These are phyloP conservation scores for Heliocybe sulcata DNA, from an alignment of 1,284 basidiomycete species.

Conservation along the genomic window DNA sequence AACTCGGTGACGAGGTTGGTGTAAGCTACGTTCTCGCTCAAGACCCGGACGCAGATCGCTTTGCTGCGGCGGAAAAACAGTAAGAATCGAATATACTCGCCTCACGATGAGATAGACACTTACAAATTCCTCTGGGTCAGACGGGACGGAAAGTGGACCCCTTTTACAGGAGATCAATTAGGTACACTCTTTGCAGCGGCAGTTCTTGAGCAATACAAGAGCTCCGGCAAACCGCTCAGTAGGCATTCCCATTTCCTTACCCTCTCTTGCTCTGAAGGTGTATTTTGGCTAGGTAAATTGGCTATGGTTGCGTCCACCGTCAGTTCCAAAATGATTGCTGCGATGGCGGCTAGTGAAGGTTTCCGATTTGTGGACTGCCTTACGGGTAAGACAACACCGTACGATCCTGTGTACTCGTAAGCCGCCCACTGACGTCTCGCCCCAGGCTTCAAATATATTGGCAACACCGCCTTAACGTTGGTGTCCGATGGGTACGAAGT, in stretches of 20 bases:
- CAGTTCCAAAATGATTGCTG: conserved; percentile 80
- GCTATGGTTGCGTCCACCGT: conserved; percentile 85
- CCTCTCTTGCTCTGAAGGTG: neutral
- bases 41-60: conserved; percentile 82
- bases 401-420: neutral
- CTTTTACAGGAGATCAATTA: conserved; percentile 82
- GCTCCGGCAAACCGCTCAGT: conserved; percentile 52
- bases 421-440: neutral
- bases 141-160: conserved; percentile 48
- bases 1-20: conserved; percentile 42
- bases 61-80: conserved; percentile 73
- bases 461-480: conserved; percentile 68
- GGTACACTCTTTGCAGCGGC: conserved; percentile 69
- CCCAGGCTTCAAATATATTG: conserved; percentile 79
- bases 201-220: conserved; percentile 52
- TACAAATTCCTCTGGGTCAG: conserved; percentile 23
- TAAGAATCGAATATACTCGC: conserved; percentile 21
- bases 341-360: conserved; percentile 67
- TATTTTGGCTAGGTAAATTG: conserved; percentile 40
- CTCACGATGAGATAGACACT: neutral
- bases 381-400: conserved; percentile 45
- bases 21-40: conserved; percentile 71
- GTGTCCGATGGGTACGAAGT: conserved; percentile 63
- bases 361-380: conserved; percentile 80
- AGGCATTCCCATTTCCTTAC: conserved; percentile 6